A percentile compares a stretch with the other conserved stretches of the same genome.
These are phyloP conservation scores for Beauveria pseudobassiana DNA, from an alignment of 2,329 filamentous ascomycete genomes.

Conservation along the genomic window DNA sequence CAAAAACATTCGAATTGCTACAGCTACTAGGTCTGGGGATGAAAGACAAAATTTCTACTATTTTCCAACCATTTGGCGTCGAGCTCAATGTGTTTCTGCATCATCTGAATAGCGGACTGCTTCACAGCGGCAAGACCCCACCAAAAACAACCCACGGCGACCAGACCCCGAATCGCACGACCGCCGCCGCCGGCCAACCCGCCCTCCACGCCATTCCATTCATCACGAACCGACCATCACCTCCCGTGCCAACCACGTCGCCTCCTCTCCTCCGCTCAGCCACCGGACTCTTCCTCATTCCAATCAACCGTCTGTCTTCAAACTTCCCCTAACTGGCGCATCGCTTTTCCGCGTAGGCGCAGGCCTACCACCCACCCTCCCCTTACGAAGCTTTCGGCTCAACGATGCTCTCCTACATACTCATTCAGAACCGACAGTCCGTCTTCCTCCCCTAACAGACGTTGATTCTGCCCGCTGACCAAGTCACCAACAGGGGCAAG, in stretches of 20 bases:
- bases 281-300: neutral
- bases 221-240: neutral
- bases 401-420: conserved; percentile 71
- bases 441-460: conserved; percentile 10
- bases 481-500: conserved; percentile 64
- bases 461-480: neutral
- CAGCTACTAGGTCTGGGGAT: too few species aligned
- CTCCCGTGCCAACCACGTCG: neutral
- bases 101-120: neutral
- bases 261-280: neutral
- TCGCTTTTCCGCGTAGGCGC: neutral
- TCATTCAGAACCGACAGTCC: conserved; percentile 83
- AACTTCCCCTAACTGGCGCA: neutral
- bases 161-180: neutral
- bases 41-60: neutral
- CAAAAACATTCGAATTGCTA: too few species aligned
- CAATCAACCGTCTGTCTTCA: neutral
- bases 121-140: neutral
- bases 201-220: neutral
- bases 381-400: neutral
- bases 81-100: neutral
- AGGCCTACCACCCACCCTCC: neutral
- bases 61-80: neutral
- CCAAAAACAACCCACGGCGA: neutral
- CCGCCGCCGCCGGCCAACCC: neutral